A percentile compares a stretch with the other conserved stretches of the same genome.
phyloP scores from a whole-genome alignment of 164 flowering plant species.

The Saururus chinensis region DNA sequence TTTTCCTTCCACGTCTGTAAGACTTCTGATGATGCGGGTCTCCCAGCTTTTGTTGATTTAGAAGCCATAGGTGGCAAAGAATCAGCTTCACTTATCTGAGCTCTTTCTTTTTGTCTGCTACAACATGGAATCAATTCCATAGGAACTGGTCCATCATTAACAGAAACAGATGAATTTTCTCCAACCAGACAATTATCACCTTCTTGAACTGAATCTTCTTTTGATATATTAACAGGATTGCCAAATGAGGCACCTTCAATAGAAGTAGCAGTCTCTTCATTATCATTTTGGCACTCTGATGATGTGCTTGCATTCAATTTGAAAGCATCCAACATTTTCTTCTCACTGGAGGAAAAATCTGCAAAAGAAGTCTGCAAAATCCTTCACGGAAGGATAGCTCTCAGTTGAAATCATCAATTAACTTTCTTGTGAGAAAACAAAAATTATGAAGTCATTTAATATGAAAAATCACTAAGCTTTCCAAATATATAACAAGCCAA shows the following conservation, averaged over 20 bases:
- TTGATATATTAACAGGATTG: conserved; percentile 9
- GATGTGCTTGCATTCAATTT: conserved; percentile 10
- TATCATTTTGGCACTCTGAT: conserved; percentile 2
- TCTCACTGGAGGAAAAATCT: conserved; percentile 27
- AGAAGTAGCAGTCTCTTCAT: background rate
- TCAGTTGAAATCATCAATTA: background rate
- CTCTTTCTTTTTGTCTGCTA: background rate
- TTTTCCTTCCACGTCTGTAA: conserved; percentile 65
- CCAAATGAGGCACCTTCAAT: background rate
- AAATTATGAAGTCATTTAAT: background rate
- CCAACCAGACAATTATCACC: background rate
- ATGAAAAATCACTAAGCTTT: too few relatives aligned
- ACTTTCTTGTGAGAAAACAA: background rate
- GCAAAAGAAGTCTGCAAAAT: conserved; percentile 45
- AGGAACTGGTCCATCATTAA: conserved; percentile 4
- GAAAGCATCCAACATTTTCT: conserved; percentile 14
- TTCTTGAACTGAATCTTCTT: background rate
- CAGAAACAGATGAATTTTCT: background rate
- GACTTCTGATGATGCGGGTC: conserved; percentile 43
- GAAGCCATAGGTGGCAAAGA: conserved; percentile 15
- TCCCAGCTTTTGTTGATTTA: conserved; percentile 64
- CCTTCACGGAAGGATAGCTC: conserved; percentile 24
- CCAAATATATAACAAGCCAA: background rate
- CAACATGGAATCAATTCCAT: conserved; percentile 4
- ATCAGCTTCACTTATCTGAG: conserved; percentile 8